Base-by-base conservation (phyloP, 2,329 filamentous ascomycete species). In the Cladosporium sp. region DNA sequence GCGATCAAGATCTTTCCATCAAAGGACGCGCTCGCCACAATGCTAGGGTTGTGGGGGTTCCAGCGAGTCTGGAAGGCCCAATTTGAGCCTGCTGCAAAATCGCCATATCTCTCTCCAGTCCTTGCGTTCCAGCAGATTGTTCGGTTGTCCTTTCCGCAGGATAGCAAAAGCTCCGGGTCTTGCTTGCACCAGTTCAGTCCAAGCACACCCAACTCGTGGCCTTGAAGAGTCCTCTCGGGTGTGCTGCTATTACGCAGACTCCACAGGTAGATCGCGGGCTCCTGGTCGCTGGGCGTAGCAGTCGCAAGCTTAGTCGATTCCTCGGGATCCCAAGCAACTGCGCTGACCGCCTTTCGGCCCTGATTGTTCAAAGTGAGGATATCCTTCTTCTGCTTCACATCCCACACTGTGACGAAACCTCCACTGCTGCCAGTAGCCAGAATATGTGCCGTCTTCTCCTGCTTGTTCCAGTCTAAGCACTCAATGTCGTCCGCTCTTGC, bases 61-160 rank as follows among this genome's bases (percentile, higher is more conserved):
- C 95, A 97, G 61, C 88, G 84, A 4, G 94, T 96, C 71, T 93
- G 87, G 78, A 99, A 99, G 5, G 92, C 96, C 93, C 94, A 99
- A 74, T 97, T 99, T n/a, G 93, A 97, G 55, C 96, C 92, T 67
- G 97, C 91, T 4, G 93, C 92, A 70, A 97, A 93, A 74, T 97
- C 93, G 63, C 95, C 94, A 62, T 91, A 88, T 12, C 84, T 81
- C 70, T 94, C 85, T 54, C 93, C 93, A 2, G 89, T 96, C 68
- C 94, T 89, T 1, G 94, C 91, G 73, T 97, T 97, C 94, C 95
- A 99, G 60, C 94, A 86, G 60, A 99, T 83, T 2, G 92, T 97
- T 66, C 90, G 85, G 71, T 97, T 97, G 74, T 99, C 94, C 76
- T 97, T 97, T 65, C 94, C 95, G 64, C 89, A 95, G 2, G 94